Evolutionary conservation across 768 basidiomycete genomes (phyloP), one percentile per base, ranked within the genome.

Genomic region (Leccinum subtestaceum): DNA sequence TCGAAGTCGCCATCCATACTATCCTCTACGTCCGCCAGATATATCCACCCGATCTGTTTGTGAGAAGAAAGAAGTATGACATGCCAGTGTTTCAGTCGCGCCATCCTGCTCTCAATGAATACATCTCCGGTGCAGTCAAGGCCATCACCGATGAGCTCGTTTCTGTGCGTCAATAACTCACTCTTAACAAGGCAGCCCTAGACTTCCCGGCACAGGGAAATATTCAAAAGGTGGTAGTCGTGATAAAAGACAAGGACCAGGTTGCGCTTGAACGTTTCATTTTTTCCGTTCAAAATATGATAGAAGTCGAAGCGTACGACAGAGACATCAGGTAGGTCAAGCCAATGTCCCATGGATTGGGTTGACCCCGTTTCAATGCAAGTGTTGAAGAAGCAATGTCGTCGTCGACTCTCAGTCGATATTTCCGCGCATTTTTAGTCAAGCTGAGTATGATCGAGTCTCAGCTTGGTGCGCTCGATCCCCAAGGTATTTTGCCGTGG

Each of bases 1-100:
- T 98, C 65, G 96, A 98, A 70, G 91, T 95, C 31, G 91, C 92
- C 10, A 87, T 97, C 60, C 95, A 98, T 69, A 88, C 88, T 4
- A 93, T 98, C 61, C 82, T 98, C 5, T 97, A 92, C 67, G 85
- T 94, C 29, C 87, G 96, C 19, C 88, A 91, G 64, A 80, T 98
- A 52, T 98, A 98, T 67, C 96, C 95, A 0, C 78, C 88, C 46
- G 91, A 91, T 56, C 79, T 97, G 19, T 98, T 98, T 70, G 80
- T 89, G 40, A 82, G 93, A 45, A 81, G 91, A 57, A 90, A 89
- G 76, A 95, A 94, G 71, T 97, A 95, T 72, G 86, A 93, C 60
- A 89, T 89, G 0, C 90, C 93, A 0, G 93, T 96, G 10, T 98
- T 86, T 69, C 94, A 97, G 75, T 93, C 92, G 4, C 85, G 95